A percentile compares a stretch with the other conserved stretches of the same genome.
Conservation (phyloP, 345 rosid genomes). For the Populus deltoides region DNA sequence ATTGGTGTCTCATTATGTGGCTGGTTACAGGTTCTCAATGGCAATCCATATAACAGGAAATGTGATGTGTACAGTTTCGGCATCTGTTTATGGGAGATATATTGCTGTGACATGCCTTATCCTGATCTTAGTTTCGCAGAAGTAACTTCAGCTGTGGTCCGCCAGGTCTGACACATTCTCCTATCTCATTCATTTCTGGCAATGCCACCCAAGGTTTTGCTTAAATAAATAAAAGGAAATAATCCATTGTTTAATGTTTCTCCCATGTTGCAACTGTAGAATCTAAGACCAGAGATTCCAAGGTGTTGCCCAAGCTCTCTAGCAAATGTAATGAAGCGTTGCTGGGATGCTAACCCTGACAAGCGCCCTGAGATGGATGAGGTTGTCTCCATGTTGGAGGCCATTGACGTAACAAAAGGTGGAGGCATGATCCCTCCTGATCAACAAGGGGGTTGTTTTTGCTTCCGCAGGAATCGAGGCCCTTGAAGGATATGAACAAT, state of each 20-base stretch:
- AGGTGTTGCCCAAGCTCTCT: conserved; percentile 89
- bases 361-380: conserved; percentile 95
- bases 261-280: conserved; percentile 37
- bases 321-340: conserved; percentile 88
- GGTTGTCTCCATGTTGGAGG: conserved; percentile 81
- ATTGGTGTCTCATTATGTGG: conserved; percentile 15
- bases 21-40: conserved; percentile 79
- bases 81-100: conserved; percentile 95
- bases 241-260: background rate
- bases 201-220: background rate
- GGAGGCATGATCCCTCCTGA: conserved; percentile 93
- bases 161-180: conserved; percentile 52
- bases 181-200: background rate
- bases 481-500: conserved; percentile 41
- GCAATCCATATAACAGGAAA: conserved; percentile 89
- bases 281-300: conserved; percentile 95
- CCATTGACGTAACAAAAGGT: conserved; percentile 85
- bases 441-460: conserved; percentile 80
- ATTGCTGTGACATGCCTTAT: conserved; percentile 99
- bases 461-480: conserved; percentile 71
- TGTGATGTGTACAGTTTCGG: conserved; percentile 98
- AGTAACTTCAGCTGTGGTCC: conserved; percentile 94
- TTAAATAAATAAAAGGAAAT: background rate
- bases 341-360: conserved; percentile 97
- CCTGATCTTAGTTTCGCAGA: conserved; percentile 93